These are phyloP conservation scores for Onygenales sp. DNA, from an alignment of 2,329 filamentous ascomycete genomes.

Conservation along the genomic window DNA sequence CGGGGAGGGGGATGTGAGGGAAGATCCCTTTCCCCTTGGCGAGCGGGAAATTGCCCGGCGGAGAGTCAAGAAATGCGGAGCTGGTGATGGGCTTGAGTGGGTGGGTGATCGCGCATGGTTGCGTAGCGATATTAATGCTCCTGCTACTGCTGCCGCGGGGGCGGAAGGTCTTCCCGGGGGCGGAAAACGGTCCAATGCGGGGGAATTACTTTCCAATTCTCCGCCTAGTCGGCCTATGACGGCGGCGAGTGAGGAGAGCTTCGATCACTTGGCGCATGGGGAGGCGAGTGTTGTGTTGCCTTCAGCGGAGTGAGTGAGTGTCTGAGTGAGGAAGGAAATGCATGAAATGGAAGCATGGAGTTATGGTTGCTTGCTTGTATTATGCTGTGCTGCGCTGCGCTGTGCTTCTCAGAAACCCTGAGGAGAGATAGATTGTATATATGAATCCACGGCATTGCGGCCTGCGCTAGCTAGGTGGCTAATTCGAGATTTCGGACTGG, in stretches of 20 bases:
- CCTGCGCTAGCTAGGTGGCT: no score
- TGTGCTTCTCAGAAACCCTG: neutral
- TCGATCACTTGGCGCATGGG: conserved; percentile 34
- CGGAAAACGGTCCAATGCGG: conserved; percentile 6
- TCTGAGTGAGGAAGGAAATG: neutral
- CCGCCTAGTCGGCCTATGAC: conserved; percentile 29
- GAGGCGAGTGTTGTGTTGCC: conserved; percentile 34
- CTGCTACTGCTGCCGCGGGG: conserved; percentile 2
- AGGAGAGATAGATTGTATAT: no score
- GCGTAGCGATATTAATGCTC: neutral
- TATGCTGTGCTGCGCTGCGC: neutral
- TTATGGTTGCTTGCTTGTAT: neutral
- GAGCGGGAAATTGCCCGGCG: conserved; percentile 33
- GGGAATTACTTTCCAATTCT: neutral
- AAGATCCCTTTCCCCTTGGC: conserved; percentile 25
- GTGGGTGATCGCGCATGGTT: conserved; percentile 27
- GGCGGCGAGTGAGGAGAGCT: conserved; percentile 38
- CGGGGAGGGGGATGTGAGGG: neutral
- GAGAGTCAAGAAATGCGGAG: conserved; percentile 15
- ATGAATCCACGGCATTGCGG: no score
- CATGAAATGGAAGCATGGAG: neutral
- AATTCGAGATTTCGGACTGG: no score
- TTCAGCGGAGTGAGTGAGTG: neutral
- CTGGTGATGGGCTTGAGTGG: conserved; percentile 34
- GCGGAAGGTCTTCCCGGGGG: neutral